phyloP scores from a whole-genome alignment of 805 yeast species.

The Pachysolen tannophilus region DNA sequence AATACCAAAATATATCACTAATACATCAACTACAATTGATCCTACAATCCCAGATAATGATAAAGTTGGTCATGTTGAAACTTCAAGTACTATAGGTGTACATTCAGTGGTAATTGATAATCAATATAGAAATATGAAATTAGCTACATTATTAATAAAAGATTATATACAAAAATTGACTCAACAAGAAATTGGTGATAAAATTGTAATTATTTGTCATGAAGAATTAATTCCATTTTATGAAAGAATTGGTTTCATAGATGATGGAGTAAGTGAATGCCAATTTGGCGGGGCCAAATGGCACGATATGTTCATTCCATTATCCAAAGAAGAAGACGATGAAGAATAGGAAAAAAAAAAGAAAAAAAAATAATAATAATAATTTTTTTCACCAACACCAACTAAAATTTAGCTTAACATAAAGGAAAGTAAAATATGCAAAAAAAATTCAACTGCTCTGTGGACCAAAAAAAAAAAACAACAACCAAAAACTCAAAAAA shows the following conservation, averaged over 20 bases:
- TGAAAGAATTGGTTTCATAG: constrained; percentile 70
- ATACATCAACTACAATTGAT: constrained; percentile 7
- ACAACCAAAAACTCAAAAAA: too few species aligned
- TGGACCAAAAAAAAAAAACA: too few species aligned
- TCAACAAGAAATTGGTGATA: constrained; percentile 79
- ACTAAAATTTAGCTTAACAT: not conserved
- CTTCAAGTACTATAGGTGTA: constrained; percentile 65
- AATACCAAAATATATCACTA: constrained; percentile 34
- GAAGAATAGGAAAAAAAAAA: constrained; percentile 21
- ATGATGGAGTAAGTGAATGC: constrained; percentile 57
- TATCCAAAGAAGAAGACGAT: constrained; percentile 37
- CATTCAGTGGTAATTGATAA: constrained; percentile 78
- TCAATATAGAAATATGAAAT: constrained; percentile 68
- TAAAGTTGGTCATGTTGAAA: constrained; percentile 61
- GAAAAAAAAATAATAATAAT: constrained; percentile 5
- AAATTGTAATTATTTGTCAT: constrained; percentile 68
- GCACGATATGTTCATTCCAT: constrained; percentile 43
- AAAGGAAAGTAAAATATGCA: not conserved
- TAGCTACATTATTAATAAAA: constrained; percentile 76
- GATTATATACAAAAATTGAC: constrained; percentile 88
- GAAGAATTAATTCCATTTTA: constrained; percentile 66
- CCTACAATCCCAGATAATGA: constrained; percentile 13
- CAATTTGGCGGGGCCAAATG: constrained; percentile 50
- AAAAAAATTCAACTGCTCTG: too few species aligned
- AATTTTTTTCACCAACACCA: too few species aligned